phyloP scores from a whole-genome alignment of 2,329 filamentous ascomycete species.

The Pseudonectria foliicola region DNA sequence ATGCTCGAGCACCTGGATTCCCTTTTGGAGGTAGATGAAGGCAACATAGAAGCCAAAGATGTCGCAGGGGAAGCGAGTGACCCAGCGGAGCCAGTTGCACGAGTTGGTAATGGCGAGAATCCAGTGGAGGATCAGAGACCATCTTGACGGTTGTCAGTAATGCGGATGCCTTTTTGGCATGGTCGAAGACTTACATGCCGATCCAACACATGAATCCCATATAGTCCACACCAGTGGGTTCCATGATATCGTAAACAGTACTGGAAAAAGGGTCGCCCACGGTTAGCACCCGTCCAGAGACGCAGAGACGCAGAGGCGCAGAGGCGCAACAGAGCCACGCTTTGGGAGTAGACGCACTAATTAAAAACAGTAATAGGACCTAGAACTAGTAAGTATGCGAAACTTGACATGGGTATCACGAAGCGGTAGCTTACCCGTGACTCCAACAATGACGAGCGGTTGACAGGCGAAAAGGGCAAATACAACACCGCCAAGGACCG shows the following conservation, averaged over 20 bases:
- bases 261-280: constrained; percentile 23
- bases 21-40: constrained; percentile 87
- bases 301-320: no score
- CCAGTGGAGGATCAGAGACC: constrained; percentile 81
- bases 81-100: constrained; percentile 82
- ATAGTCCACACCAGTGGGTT: constrained; percentile 69
- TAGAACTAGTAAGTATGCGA: constrained; percentile 18
- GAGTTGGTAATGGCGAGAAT: constrained; percentile 76
- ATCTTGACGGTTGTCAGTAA: constrained; percentile 38
- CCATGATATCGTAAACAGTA: constrained; percentile 85
- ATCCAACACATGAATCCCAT: constrained; percentile 91
- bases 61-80: constrained; percentile 86
- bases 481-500: constrained; percentile 73
- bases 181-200: constrained; percentile 51
- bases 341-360: constrained; percentile 46
- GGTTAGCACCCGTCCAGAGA: background rate
- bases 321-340: no score
- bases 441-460: constrained; percentile 83
- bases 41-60: constrained; percentile 93
- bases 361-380: constrained; percentile 92
- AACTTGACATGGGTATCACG: background rate
- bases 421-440: constrained; percentile 52
- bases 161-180: background rate
- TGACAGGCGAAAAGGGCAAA: constrained; percentile 76
- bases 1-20: constrained; percentile 73